A percentile compares a stretch with the other conserved stretches of the same genome.
These are phyloP conservation scores for Atalantia buxifolia DNA, from an alignment of 345 rosid genomes.

Conservation along the genomic window DNA sequence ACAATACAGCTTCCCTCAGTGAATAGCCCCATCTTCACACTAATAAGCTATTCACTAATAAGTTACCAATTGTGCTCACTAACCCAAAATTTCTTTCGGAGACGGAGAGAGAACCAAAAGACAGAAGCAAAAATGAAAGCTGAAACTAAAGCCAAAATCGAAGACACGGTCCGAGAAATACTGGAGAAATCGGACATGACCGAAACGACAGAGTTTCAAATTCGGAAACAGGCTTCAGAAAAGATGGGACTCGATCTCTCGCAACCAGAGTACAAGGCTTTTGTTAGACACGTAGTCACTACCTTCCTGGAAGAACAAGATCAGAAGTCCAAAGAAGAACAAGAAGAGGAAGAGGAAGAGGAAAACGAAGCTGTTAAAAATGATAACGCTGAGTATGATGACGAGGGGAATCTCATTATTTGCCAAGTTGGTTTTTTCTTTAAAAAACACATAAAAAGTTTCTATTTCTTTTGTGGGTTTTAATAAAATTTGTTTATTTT, in stretches of 20 bases:
- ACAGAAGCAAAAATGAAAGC: slow-evolving; percentile 38
- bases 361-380: slow-evolving; percentile 20
- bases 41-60: background rate
- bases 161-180: slow-evolving; percentile 53
- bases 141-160: slow-evolving; percentile 47
- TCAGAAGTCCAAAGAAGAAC: slow-evolving; percentile 28
- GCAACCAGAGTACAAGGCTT: slow-evolving; percentile 53
- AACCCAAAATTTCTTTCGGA: too few relatives aligned
- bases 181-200: slow-evolving; percentile 67
- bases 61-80: background rate
- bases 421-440: slow-evolving; percentile 46
- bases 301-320: slow-evolving; percentile 70
- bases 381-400: slow-evolving; percentile 50
- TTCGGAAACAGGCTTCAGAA: slow-evolving; percentile 68
- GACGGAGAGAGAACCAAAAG: background rate
- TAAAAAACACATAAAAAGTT: background rate
- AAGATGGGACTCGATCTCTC: slow-evolving; percentile 66
- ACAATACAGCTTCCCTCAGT: background rate
- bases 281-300: slow-evolving; percentile 56
- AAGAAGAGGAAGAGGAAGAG: slow-evolving; percentile 21
- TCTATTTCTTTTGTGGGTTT: background rate
- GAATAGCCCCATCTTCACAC: background rate
- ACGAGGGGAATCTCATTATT: slow-evolving; percentile 77
- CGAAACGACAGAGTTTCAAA: slow-evolving; percentile 66
- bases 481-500: background rate